Base-by-base conservation (phyloP, 2,329 filamentous ascomycete species). In the Fonsecaea erecta region DNA sequence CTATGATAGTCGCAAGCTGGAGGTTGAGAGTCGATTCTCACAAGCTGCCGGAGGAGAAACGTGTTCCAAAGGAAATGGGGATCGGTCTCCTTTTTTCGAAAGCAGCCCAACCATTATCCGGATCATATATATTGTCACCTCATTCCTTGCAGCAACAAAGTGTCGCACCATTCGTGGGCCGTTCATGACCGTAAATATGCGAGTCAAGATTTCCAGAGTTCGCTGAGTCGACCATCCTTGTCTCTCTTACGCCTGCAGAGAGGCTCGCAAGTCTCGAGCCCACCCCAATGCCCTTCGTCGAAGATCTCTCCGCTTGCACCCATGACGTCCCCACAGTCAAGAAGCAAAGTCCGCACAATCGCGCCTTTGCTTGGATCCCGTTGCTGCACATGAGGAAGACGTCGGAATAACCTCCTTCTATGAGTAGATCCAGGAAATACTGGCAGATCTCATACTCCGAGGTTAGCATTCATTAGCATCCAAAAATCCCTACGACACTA, bases 351-450 rank as follows among this genome's bases (percentile, higher is more conserved):
- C 35, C 77, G 71, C 16, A 78, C 74, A 58, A 80, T 78, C 24
- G 77, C n/a, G n/a, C n/a, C 72, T 61, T 77, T 77, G 8, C 77
- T 77, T 1, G 76, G 75, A 75, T 78, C 77, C 9, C 74, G 74
- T 52, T 76, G 75, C 63, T 78, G 77, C 46, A 77, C 74, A 62
- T 79, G 77, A 16, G 16, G 16, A 14, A 40, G 37, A n/a, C 3
- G n/a, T 40, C 37, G 37, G 37, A 40, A 40, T 40, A 40, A 40
- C 37, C 37, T 40, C 5, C 37, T 40, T 16, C 37, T 40, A 40
- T n/a, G 18, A 40, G 37, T n/a, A n/a, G 37, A 40, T 40, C 37
- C 1, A 40, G 37, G 18, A 40, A 40, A 40, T n/a, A 40, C 14
- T 40, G 37, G 37, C 3, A n/a, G 37, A 5, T 1, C 37, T n/a